These are phyloP conservation scores for Tulasnella sp. DNA, from an alignment of 768 basidiomycete species.

Conservation along the genomic window DNA sequence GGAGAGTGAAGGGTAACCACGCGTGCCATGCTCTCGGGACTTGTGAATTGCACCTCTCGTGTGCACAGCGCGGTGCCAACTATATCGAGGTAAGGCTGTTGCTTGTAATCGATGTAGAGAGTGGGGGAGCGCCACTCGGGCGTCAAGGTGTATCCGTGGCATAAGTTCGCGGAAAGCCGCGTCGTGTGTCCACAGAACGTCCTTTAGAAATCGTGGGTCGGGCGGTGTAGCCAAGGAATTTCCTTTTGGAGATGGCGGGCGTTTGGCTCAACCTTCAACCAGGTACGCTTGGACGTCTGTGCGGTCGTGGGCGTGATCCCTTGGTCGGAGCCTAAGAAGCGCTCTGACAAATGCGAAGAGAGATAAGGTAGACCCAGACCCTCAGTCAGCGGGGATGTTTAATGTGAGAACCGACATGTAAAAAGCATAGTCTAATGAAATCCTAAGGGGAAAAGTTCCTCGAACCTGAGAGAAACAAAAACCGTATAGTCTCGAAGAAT, in stretches of 20 bases:
- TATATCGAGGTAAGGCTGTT: neutral
- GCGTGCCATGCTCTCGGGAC: neutral
- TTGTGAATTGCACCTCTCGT: neutral
- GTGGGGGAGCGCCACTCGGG: neutral
- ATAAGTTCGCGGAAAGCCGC: neutral
- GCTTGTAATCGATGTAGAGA: neutral
- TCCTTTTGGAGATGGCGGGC: neutral
- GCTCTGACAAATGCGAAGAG: neutral
- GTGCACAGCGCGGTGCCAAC: neutral
- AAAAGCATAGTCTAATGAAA: neutral
- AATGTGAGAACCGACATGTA: neutral
- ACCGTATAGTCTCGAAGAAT: neutral
- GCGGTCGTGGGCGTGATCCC: neutral
- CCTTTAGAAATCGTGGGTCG: neutral
- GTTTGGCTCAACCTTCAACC: neutral
- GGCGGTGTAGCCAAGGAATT: neutral
- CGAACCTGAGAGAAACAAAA: neutral
- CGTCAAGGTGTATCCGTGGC: neutral
- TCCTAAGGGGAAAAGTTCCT: neutral
- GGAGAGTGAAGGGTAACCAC: neutral
- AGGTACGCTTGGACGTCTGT: neutral
- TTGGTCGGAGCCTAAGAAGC: neutral
- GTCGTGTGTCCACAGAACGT: neutral
- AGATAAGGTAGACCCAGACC: neutral
- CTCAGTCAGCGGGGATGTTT: neutral